Base-by-base conservation (phyloP, 2,329 filamentous ascomycete species). In the Fusarium sp. region DNA sequence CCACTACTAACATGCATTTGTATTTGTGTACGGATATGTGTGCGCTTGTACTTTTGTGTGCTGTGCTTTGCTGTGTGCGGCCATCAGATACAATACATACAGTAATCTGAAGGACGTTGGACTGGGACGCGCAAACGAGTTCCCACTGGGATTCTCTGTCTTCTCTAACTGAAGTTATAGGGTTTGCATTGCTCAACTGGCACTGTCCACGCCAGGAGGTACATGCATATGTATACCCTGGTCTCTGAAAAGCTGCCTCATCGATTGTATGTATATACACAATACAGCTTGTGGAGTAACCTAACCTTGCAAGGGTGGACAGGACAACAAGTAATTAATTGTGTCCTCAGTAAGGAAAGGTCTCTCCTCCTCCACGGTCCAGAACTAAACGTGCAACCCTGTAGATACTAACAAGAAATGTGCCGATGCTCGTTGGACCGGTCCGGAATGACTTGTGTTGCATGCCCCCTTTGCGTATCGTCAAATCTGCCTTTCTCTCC, bases 31-130 rank as follows among this genome's bases (percentile, higher is more conserved):
- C 70, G 62, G 66, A 57, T 66, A 59, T 73, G 58, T 70, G 66
- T 73, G 62, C 69, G 68, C 75, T 53, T 73, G 70, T 73, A 70
- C 73, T 63, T 70, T 63, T 71, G 61, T 61, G 52, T 63, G 63
- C 44, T 63, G 20, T 59, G 30, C 45, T 40, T 57, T 64, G 49
- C 57, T 49, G 53, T 73, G 64, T 72, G 59, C 46, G 55, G 68
- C 69, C 61, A 62, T 65, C 57, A 66, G 58, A 68, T 72, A 66
- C 70, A 29, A 29, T 29, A 18, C 34, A 38, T n/a, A 38, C 34
- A 38, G 34, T 68, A 65, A 56, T 42, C 55, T 59, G 45, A 44
- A 63, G 55, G 51, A 42, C 45, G 50, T 53, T 58, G 47, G 60
- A 56, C 32, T 57, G 43, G 45, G 60, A 54, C 27, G 68, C 42